Base-by-base conservation (phyloP, 139 green algal species). In the Picochlorum sp. region DNA sequence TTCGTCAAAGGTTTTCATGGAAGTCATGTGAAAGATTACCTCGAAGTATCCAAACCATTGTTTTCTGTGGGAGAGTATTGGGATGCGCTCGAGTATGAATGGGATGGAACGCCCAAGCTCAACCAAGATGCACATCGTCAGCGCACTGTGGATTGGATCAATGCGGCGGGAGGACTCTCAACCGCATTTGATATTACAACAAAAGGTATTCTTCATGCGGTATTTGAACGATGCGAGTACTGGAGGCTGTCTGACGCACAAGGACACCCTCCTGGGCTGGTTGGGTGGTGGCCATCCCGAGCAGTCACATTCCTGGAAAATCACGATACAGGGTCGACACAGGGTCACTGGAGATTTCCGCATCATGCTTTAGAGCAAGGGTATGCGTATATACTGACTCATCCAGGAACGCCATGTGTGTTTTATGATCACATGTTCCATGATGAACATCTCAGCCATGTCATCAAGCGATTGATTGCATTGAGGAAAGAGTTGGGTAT, bases 241-340 rank as follows among this genome's bases (percentile, higher is more conserved):
- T 98, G 92, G 92, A 85, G 94, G n/a, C 80, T 98, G 57, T 74
- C 83, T 20, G 92, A 98, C 76, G 28, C 21, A 30, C 51, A 86
- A 52, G 80, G 80, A 47, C 82, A 85, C 51, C 76, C 88, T 1
- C 68, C 85, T 21, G 88, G 90, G 10, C 72, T 97, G 41, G 68
- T 97, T 47, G 94, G 92, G 63, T 91, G 86, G 80, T 97, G 88
- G 92, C 92, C 92, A 28, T 89, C 77, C 13, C 83, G 90, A 34
- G 86, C 90, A 23, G 83, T 98, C 54, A 96, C 89, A 57, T 98
- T 99, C 77, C 83, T 99, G 52, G 92, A 97, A 65, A 97, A 98
- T 81, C 92, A 98, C 74, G 86, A 92, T 71, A 92, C 85, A 90
- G 81, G 76, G 38, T 81, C 68, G 66, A 84, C 60, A 14, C 80